Evolutionary conservation across 78 protist genomes (phyloP).

Genomic region (Dictyostelium brefeldianum): DNA sequence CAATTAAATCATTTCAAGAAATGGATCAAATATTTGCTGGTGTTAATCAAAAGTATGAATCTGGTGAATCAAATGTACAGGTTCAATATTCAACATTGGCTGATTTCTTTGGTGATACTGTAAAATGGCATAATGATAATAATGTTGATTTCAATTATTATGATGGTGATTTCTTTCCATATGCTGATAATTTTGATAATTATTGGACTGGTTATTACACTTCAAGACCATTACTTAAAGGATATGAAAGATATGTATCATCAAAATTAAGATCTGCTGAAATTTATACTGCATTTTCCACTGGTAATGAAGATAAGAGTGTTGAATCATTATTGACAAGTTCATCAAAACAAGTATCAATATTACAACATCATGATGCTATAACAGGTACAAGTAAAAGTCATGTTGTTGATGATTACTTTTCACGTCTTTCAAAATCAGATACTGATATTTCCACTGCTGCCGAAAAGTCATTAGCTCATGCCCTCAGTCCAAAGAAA

Average conservation of each 20-base stretch:
- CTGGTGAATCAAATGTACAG: not conserved
- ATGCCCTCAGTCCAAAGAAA: not conserved
- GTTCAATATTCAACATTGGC: constrained; percentile 5
- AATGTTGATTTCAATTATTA: constrained; percentile 20
- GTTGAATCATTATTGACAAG: not conserved
- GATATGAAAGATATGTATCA: constrained; percentile 7
- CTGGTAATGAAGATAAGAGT: too few relatives aligned
- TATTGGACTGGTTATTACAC: constrained; percentile 76
- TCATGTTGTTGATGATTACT: constrained; percentile 32
- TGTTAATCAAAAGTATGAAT: not conserved
- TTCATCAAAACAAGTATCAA: constrained; percentile 20
- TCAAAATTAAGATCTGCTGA: constrained; percentile 11
- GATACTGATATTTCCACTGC: not conserved
- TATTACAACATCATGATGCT: constrained; percentile 64
- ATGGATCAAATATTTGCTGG: not conserved
- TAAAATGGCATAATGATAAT: constrained; percentile 8
- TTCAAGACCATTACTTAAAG: constrained; percentile 34
- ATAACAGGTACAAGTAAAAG: constrained; percentile 40
- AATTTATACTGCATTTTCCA: not conserved
- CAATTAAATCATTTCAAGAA: not conserved
- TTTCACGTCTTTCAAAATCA: not conserved
- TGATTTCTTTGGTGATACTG: constrained; percentile 9
- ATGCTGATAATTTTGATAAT: not conserved
- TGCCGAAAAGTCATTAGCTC: not conserved
- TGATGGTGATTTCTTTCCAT: constrained; percentile 55